phyloP scores from a whole-genome alignment of 495 filamentous ascomycete species.

The Penicillium parvum region DNA sequence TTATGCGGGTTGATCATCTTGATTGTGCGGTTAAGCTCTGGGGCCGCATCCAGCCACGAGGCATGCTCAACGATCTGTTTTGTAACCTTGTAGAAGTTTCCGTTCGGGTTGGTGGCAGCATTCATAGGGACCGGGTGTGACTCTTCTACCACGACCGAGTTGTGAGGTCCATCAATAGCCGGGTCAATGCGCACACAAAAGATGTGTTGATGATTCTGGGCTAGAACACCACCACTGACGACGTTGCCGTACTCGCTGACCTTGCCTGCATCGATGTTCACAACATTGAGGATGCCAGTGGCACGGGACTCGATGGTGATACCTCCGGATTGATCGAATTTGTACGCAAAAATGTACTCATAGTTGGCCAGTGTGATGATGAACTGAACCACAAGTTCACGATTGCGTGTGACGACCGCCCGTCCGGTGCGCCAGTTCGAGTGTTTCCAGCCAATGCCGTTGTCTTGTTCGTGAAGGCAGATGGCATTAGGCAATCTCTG shows the following conservation, averaged over 20 bases:
- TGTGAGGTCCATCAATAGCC: slow-evolving; percentile 68
- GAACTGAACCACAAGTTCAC: slow-evolving; percentile 66
- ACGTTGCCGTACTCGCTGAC: slow-evolving; percentile 69
- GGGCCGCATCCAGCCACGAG: slow-evolving; percentile 64
- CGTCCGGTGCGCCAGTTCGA: slow-evolving; percentile 66
- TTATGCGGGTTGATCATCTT: slow-evolving; percentile 73
- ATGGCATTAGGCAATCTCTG: slow-evolving; percentile 57
- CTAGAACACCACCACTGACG: slow-evolving; percentile 82
- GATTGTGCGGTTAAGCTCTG: slow-evolving; percentile 64
- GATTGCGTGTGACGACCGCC: slow-evolving; percentile 56
- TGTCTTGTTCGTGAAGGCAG: slow-evolving; percentile 68
- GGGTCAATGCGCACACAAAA: slow-evolving; percentile 90
- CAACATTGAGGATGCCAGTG: slow-evolving; percentile 82
- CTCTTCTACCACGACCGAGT: slow-evolving; percentile 69
- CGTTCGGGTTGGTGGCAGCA: slow-evolving; percentile 70
- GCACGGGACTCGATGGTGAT: slow-evolving; percentile 78
- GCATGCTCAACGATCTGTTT: slow-evolving; percentile 60
- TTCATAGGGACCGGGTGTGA: slow-evolving; percentile 68
- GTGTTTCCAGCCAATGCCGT: slow-evolving; percentile 67
- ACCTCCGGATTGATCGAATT: slow-evolving; percentile 83
- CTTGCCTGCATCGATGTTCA: slow-evolving; percentile 70
- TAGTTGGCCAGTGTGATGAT: slow-evolving; percentile 82
- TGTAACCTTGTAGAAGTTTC: slow-evolving; percentile 67
- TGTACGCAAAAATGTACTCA: slow-evolving; percentile 83
- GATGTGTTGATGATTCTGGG: slow-evolving; percentile 82